Evolutionary conservation across 306 rosid species (phyloP), one percentile per base, ranked within the genome.

Genomic region (Amphicarpaea edgeworthii): DNA sequence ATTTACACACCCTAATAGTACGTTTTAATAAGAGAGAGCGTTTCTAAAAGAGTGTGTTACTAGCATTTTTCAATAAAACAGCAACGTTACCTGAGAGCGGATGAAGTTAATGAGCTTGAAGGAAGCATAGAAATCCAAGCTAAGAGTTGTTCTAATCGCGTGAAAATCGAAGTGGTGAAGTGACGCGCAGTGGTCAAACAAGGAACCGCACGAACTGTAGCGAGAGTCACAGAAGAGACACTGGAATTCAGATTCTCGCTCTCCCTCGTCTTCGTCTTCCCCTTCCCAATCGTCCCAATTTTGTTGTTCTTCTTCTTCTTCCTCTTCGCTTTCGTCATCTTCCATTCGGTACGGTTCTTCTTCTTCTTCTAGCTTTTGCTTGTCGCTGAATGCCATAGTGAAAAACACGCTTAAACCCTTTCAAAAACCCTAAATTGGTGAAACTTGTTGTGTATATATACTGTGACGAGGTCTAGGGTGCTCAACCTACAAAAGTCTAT

Each of bases 71-170:
- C n/a, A n/a, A n/a, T n/a, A n/a, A n/a, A n/a, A n/a, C n/a, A n/a
- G n/a, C n/a, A 42, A 89, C 97, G 12, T 59, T 7, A 59, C 65
- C 96, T 83, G 87, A 28, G 91, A 82, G 77, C 97, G 96, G 28
- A 92, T 82, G 75, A 73, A 95, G 81, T 95, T 95, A 16, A 95
- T 89, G 74, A 92, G 87, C 87, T 90, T 92, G 76, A 95, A 85
- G 17, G 93, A 90, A 50, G 86, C 84, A 41, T 95, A 92, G 83
- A 92, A 95, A 72, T 90, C 91, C 68, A 95, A 81, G 60, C 73
- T 14, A 60, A 92, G 84, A 15, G 77, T 42, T 20, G 46, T 76
- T 62, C 79, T 81, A 12, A 89, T 47, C 24, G 65, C 54, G 1
- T 41, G 88, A 61, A 92, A 90, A 79, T 95, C 90, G 73, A 95